phyloP scores from a whole-genome alignment of 192 early-diverging fungal genomes.

The Lobosporangium transversale region DNA sequence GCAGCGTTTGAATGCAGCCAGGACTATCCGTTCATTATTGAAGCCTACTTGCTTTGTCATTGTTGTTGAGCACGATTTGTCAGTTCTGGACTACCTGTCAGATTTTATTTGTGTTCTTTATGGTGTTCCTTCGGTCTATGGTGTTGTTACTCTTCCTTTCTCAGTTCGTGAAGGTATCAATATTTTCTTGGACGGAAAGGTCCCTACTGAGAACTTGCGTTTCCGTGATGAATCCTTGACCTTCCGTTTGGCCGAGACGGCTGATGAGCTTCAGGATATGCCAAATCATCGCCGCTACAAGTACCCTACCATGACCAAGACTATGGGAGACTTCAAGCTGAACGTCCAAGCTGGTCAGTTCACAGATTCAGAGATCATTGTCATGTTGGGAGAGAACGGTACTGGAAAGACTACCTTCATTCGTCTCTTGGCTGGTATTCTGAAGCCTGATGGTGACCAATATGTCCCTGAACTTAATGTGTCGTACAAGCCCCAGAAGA shows the following conservation, averaged over 20 bases:
- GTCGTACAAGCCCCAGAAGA: constrained; percentile 98
- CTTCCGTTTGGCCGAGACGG: constrained; percentile 92
- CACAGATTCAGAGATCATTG: constrained; percentile 97
- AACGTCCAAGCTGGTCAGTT: constrained; percentile 83
- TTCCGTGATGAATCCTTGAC: constrained; percentile 96
- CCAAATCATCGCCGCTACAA: constrained; percentile 79
- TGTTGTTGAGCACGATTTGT: constrained; percentile 99
- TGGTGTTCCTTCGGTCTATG: constrained; percentile 95
- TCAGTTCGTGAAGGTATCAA: constrained; percentile 98
- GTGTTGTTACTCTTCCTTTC: constrained; percentile 97
- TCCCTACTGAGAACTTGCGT: constrained; percentile 98
- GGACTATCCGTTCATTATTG: constrained; percentile 88
- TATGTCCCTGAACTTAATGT: constrained; percentile 88
- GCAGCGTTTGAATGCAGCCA: constrained; percentile 97
- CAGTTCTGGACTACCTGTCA: constrained; percentile 96
- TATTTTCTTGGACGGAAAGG: constrained; percentile 95
- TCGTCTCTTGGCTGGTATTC: constrained; percentile 85
- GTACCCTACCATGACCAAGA: constrained; percentile 93
- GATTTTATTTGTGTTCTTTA: constrained; percentile 99
- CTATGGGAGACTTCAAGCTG: constrained; percentile 85
- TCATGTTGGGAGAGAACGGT: constrained; percentile 98
- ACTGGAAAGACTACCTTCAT: constrained; percentile 99
- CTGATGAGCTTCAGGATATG: constrained; percentile 72
- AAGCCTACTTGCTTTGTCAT: constrained; percentile 83
- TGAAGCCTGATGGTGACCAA: constrained; percentile 81